Evolutionary conservation across 2,329 filamentous ascomycete species (phyloP), one percentile per base, ranked within the genome.

Genomic region (Pseudogymnoascus sp.): DNA sequence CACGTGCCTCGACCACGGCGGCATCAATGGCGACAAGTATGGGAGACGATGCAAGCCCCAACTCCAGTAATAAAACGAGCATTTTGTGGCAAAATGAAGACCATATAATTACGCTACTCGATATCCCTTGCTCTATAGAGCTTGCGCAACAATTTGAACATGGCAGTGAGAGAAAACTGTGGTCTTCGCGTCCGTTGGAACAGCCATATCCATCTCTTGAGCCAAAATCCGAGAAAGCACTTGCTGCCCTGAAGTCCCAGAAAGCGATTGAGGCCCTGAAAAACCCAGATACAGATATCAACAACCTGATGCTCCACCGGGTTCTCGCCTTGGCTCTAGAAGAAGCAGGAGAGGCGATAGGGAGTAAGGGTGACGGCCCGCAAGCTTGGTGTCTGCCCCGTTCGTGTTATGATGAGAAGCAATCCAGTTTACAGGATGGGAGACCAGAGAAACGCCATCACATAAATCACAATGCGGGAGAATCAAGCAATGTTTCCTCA

Each of bases 81-180:
- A 78, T 87, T 21, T 72, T 88, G 42, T 87, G 82, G 73, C 78
- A 82, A 67, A 85, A 80, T 67, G 69, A 73, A 1, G 75, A 78
- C 57, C 71, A 75, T 60, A 78, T 81, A 54, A 74, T 87, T 62
- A 77, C 84, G 21, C 73, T 91, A 26, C 73, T 92, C 61, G 89
- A 93, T 70, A 83, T 91, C 54, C 88, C 89, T 23, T 77, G 79
- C 16, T 90, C 89, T 1, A 82, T 92, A 40, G 86, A 89, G 67
- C 79, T 84, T 65, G 84, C 83, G 16, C 89, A 92, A 74, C 79
- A 54, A 14, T 54, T 80, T 36, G 59, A 40, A 40, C 8, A 14
- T 42, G 10, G 4, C 8, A 2, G n/a, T 37, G 23, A 60, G 14
- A 4, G 42, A 23, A 69, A 63, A 62, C 57, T 74, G 1, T 29